phyloP scores from a whole-genome alignment of 805 yeast species.

The Ogataea paraovalis region DNA sequence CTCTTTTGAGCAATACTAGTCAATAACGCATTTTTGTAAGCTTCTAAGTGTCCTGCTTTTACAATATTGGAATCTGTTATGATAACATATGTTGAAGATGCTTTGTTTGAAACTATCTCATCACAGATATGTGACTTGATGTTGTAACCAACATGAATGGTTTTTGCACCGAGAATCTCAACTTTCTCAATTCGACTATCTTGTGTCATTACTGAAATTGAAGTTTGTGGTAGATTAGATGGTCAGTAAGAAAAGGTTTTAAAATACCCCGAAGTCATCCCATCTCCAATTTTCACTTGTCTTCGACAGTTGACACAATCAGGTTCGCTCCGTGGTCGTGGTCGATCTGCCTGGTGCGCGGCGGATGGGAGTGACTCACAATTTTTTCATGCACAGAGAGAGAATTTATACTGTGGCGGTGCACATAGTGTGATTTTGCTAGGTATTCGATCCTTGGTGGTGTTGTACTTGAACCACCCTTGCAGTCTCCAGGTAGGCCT shows the following conservation, averaged over 20 bases:
- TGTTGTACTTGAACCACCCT: too few relatives aligned
- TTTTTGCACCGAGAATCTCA: conserved; percentile 73
- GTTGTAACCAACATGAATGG: conserved; percentile 87
- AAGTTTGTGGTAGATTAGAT: too few relatives aligned
- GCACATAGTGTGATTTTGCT: too few relatives aligned
- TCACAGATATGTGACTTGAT: conserved; percentile 69
- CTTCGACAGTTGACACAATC: background rate
- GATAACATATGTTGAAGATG: conserved; percentile 89
- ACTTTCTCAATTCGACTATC: conserved; percentile 44
- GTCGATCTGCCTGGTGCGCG: background rate
- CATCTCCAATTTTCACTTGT: background rate
- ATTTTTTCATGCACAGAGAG: too few relatives aligned
- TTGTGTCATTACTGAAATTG: conserved; percentile 13
- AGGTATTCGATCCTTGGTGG: too few relatives aligned
- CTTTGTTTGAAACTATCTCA: conserved; percentile 55
- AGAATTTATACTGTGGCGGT: too few relatives aligned
- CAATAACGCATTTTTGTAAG: conserved; percentile 42
- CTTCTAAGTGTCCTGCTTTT: conserved; percentile 55
- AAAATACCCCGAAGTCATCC: too few relatives aligned
- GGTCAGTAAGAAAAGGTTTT: too few relatives aligned
- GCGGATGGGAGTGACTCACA: background rate
- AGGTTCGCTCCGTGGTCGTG: too few relatives aligned
- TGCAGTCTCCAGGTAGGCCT: too few relatives aligned
- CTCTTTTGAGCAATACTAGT: conserved; percentile 33
- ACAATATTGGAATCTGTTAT: conserved; percentile 82